phyloP scores from a whole-genome alignment of 2,329 filamentous ascomycete species.

The Arthroderma uncinatum region DNA sequence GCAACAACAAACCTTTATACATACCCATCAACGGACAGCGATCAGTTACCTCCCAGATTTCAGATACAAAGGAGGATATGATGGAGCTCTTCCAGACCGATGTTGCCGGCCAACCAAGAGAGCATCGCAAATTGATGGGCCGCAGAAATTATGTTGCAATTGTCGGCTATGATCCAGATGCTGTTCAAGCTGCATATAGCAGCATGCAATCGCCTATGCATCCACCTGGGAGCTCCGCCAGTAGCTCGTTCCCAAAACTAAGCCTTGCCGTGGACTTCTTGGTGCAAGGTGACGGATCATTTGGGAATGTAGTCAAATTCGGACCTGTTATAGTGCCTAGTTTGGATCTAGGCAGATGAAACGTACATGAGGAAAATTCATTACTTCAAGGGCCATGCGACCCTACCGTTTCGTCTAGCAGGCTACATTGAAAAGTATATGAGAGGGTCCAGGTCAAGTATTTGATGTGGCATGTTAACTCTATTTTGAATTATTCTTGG shows the following conservation, averaged over 20 bases:
- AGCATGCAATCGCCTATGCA: constrained; percentile 25
- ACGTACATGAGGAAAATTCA: neutral
- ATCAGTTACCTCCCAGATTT: constrained; percentile 52
- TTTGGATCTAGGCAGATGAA: constrained; percentile 59
- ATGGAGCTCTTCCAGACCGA: constrained; percentile 99
- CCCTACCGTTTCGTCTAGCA: neutral
- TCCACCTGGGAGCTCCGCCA: neutral
- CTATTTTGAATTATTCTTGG: neutral
- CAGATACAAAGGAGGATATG: constrained; percentile 98
- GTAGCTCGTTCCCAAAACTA: constrained; percentile 44
- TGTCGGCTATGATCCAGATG: constrained; percentile 86
- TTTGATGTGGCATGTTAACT: neutral
- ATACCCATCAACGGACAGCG: constrained; percentile 77
- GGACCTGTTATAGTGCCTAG: constrained; percentile 91
- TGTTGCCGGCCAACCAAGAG: constrained; percentile 68
- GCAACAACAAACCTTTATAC: constrained; percentile 79
- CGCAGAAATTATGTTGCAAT: constrained; percentile 85
- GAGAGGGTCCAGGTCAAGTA: neutral
- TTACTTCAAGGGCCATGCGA: neutral
- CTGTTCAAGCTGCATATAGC: constrained; percentile 43
- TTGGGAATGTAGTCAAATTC: constrained; percentile 80
- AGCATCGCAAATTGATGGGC: constrained; percentile 87
- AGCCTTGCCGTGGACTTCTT: constrained; percentile 93
- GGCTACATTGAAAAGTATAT: neutral
- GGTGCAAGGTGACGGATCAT: constrained; percentile 80